These are phyloP conservation scores for Huiozyma sinensis DNA, from an alignment of 805 yeast species.

Conservation along the genomic window DNA sequence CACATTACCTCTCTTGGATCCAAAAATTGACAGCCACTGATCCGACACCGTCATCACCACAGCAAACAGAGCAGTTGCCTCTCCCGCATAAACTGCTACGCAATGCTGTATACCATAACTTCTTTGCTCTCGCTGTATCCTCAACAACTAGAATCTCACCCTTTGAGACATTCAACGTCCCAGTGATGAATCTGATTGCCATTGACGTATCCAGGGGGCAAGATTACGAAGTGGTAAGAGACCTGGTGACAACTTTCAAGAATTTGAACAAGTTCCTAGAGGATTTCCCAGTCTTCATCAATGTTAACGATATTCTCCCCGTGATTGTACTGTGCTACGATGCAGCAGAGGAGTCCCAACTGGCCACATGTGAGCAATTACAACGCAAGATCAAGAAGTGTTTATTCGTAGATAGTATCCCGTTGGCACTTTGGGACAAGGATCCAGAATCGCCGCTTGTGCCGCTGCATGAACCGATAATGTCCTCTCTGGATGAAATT, in stretches of 20 bases:
- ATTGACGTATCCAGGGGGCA: slow-evolving; percentile 33
- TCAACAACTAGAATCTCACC: slow-evolving; percentile 54
- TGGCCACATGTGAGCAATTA: slow-evolving; percentile 32
- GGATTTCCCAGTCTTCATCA: slow-evolving; percentile 42
- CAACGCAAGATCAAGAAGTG: slow-evolving; percentile 34
- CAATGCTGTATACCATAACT: slow-evolving; percentile 43
- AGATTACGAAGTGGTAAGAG: slow-evolving; percentile 43
- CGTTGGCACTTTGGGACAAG: slow-evolving; percentile 21
- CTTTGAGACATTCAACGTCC: slow-evolving; percentile 82
- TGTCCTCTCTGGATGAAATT: slow-evolving; percentile 22
- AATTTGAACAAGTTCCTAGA: slow-evolving; percentile 36
- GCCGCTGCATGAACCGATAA: slow-evolving; percentile 23
- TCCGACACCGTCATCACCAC: too few species aligned
- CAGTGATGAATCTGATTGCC: slow-evolving; percentile 63
- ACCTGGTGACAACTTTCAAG: slow-evolving; percentile 43
- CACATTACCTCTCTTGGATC: slow-evolving; percentile 24
- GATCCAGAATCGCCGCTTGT: slow-evolving; percentile 4
- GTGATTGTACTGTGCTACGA: slow-evolving; percentile 43
- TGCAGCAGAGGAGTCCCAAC: slow-evolving; percentile 33
- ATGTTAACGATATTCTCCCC: slow-evolving; percentile 50
- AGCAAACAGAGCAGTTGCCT: background rate
- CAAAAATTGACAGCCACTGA: background rate
- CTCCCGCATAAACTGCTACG: slow-evolving; percentile 18
- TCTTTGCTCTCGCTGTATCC: slow-evolving; percentile 44
- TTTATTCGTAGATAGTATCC: slow-evolving; percentile 28